A percentile compares a stretch with the other conserved stretches of the same genome.
phyloP scores from a whole-genome alignment of 805 yeast species.

The Yamadazyma takamatsuzukensis region DNA sequence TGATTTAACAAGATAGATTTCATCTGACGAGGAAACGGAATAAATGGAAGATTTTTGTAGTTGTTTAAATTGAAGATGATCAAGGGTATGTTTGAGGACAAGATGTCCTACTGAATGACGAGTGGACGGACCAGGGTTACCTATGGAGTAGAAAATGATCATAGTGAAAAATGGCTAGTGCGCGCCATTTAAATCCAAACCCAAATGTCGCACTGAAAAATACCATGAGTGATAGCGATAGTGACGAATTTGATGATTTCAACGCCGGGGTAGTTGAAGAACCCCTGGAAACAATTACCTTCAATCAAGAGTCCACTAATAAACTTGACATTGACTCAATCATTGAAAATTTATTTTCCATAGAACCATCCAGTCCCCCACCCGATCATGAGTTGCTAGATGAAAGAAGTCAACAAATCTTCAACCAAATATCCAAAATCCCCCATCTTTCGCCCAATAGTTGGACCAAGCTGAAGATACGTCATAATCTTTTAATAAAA shows the following conservation, averaged over 20 bases:
- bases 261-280: slow-evolving; percentile 12
- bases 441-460: slow-evolving; percentile 56
- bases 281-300: too few species aligned
- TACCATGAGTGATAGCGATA: slow-evolving; percentile 1
- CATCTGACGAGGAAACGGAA: slow-evolving; percentile 20
- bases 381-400: slow-evolving; percentile 17
- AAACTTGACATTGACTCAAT: too few species aligned
- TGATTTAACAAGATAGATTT: slow-evolving; percentile 30
- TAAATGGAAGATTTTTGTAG: slow-evolving; percentile 25
- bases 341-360: too few species aligned
- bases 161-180: background rate
- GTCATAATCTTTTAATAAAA: slow-evolving; percentile 58
- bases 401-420: slow-evolving; percentile 37
- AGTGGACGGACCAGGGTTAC: slow-evolving; percentile 38
- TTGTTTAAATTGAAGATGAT: slow-evolving; percentile 25
- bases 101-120: slow-evolving; percentile 42
- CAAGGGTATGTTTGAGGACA: slow-evolving; percentile 23
- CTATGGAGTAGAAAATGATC: slow-evolving; percentile 24
- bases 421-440: slow-evolving; percentile 43
- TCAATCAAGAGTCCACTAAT: too few species aligned
- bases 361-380: too few species aligned
- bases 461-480: slow-evolving; percentile 66
- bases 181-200: background rate
- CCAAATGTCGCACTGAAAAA: background rate
- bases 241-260: slow-evolving; percentile 8